Percentiles rank a stretch among this genome's conserved stretches.
Evolutionary conservation across 768 basidiomycete species (phyloP).

Genomic region (Russula sp.): DNA sequence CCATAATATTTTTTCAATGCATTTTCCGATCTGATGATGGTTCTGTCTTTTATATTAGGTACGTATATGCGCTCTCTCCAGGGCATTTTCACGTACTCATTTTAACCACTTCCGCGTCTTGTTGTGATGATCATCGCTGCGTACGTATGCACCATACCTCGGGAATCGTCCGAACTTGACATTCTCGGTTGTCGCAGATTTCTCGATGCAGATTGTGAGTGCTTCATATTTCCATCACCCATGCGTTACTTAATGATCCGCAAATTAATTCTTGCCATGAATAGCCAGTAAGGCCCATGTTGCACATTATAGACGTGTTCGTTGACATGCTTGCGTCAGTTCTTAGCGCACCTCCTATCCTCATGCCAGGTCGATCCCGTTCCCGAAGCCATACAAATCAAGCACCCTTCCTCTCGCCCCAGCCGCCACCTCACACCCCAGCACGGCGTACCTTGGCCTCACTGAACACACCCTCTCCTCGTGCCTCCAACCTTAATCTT

Average conservation of each 20-base stretch:
- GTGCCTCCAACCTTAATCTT: slow-evolving; percentile 44
- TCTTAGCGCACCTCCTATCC: slow-evolving; percentile 20
- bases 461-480: slow-evolving; percentile 61
- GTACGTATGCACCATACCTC: slow-evolving; percentile 5
- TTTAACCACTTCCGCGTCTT: not conserved
- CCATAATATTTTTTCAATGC: slow-evolving; percentile 28
- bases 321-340: slow-evolving; percentile 11
- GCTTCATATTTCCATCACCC: slow-evolving; percentile 24
- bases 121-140: not conserved
- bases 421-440: slow-evolving; percentile 28
- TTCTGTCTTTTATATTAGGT: slow-evolving; percentile 17
- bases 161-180: not conserved
- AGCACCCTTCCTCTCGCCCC: slow-evolving; percentile 25
- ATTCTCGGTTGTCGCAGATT: not conserved
- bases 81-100: not conserved
- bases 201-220: slow-evolving; percentile 17
- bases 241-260: slow-evolving; percentile 33
- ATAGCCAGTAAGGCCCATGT: slow-evolving; percentile 14
- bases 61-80: slow-evolving; percentile 36
- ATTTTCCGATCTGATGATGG: slow-evolving; percentile 33
- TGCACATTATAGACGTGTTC: not conserved
- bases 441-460: slow-evolving; percentile 32
- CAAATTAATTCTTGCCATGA: slow-evolving; percentile 17
- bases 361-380: slow-evolving; percentile 24
- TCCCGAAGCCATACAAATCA: slow-evolving; percentile 25